Base-by-base conservation (phyloP, 1,284 basidiomycete species). In the Butyriboletus appendiculatus region DNA sequence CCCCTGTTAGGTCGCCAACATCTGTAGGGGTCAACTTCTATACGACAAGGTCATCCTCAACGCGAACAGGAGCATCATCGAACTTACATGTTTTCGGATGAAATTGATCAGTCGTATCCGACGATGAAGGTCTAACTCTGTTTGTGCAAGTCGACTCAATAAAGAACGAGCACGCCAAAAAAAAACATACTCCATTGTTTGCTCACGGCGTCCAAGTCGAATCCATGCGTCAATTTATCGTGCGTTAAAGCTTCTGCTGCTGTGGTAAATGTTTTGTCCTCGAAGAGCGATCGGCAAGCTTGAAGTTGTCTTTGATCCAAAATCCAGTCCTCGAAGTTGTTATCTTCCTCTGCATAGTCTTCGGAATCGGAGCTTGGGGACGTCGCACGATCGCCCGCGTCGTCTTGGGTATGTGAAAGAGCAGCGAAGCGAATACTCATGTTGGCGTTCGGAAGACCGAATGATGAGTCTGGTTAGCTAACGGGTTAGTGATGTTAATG, bases 71-170 rank as follows among this genome's bases (percentile, higher is more conserved):
- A 76, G n/a, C 26, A 43, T 47, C 73, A 8, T 1, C 2, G 9
- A 15, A 42, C 66, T 55, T 47, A 86, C 86, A 64, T 84, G 76
- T 73, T 85, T 88, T 52, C 94, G 78, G 62, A 96, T 93, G 69
- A 83, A 91, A 71, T 97, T 96, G 69, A 97, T 85, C 49, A 97
- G 73, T 44, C 90, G 82, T 61, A 94, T 88, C 18, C 83, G 75
- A 42, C 84, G 82, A 71, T 94, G 86, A 57, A 88, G 84, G 68
- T 83, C 82, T 30, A 84, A 68, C 1, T 74, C 83, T 84, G 58
- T 28, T 48, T 35, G 26, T 50, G 20, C 28, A n/a, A 43, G 42
- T 53, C 42, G 50, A 22, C 20, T 55, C 33, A 57, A n/a, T 50
- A 46, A 37, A 42, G 20, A 28, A 46, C n/a, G 16, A 37, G 42